Conservation (phyloP, 2,329 filamentous ascomycete species). For the Colletotrichum incanum region DNA sequence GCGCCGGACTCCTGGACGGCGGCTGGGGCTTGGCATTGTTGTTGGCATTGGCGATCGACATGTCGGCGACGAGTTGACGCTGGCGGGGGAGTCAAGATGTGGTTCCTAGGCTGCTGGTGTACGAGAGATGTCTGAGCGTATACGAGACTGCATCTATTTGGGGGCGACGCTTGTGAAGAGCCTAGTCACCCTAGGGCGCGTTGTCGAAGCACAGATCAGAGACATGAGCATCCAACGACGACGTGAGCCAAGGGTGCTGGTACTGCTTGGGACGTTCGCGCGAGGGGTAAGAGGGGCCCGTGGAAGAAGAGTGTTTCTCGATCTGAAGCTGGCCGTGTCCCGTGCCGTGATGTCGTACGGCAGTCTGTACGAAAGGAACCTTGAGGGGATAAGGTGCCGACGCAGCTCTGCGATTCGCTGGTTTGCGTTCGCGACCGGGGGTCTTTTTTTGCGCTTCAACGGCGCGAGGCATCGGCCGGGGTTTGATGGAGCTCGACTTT, state of each 20-base stretch:
- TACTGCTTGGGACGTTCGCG: slow-evolving; percentile 1
- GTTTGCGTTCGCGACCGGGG: not conserved
- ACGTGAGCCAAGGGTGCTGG: not conserved
- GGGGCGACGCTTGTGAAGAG: slow-evolving; percentile 32
- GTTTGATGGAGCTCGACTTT: not conserved
- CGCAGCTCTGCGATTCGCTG: not conserved
- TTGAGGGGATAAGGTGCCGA: slow-evolving; percentile 2
- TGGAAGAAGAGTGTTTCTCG: not conserved
- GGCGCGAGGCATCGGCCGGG: slow-evolving; percentile 8
- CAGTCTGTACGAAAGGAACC: not conserved
- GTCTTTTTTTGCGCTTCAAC: not conserved
- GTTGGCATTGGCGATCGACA: slow-evolving; percentile 32
- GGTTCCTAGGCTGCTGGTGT: slow-evolving; percentile 11
- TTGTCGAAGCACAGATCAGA: slow-evolving; percentile 31
- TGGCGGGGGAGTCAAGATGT: not conserved
- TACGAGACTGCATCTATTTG: not conserved
- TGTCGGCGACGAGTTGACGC: slow-evolving; percentile 16
- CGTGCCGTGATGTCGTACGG: not conserved
- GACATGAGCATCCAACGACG: slow-evolving; percentile 24
- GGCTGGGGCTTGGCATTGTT: slow-evolving; percentile 27
- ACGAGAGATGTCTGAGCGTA: slow-evolving; percentile 2
- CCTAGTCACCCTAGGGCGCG: slow-evolving; percentile 32
- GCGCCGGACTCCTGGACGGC: slow-evolving; percentile 43
- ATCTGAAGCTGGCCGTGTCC: not conserved
- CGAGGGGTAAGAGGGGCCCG: slow-evolving; percentile 1